Conservation (phyloP, 257 asterid genomes). For the Ligustrum vulgare region DNA sequence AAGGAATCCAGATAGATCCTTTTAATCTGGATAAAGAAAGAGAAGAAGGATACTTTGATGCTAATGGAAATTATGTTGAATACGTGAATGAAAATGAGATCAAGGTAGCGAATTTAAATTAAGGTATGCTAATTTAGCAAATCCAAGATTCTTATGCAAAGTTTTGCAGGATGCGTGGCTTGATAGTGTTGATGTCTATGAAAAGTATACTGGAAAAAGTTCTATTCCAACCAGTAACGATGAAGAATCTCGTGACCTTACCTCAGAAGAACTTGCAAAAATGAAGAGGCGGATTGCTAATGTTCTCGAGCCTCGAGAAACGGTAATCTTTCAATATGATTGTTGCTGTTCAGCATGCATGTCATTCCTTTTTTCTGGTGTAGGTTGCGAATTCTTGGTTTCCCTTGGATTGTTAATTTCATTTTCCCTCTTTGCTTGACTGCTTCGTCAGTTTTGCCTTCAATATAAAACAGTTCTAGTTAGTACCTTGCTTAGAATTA, state of each 20-base stretch:
- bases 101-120: conserved; percentile 50
- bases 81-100: conserved; percentile 59
- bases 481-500: conserved; percentile 5
- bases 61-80: conserved; percentile 81
- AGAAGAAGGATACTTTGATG: conserved; percentile 97
- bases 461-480: not conserved
- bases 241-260: conserved; percentile 68
- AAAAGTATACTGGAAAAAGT: conserved; percentile 37
- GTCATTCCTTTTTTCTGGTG: not conserved
- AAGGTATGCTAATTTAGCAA: conserved; percentile 19
- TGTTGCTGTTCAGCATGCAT: conserved; percentile 6
- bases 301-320: conserved; percentile 88
- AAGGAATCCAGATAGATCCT: conserved; percentile 74
- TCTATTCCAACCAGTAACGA: conserved; percentile 31
- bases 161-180: conserved; percentile 95
- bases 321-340: conserved; percentile 41
- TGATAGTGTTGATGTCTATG: conserved; percentile 64
- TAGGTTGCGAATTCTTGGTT: not conserved
- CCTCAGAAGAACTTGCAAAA: conserved; percentile 71
- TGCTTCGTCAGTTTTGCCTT: conserved; percentile 4
- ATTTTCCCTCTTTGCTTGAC: conserved; percentile 14
- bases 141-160: conserved; percentile 18
- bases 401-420: not conserved
- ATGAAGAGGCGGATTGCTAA: conserved; percentile 89
- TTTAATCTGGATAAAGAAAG: conserved; percentile 85